These are phyloP conservation scores for Phoenix dactylifera DNA, from an alignment of 176 grass and related monocot genomes.

Conservation along the genomic window DNA sequence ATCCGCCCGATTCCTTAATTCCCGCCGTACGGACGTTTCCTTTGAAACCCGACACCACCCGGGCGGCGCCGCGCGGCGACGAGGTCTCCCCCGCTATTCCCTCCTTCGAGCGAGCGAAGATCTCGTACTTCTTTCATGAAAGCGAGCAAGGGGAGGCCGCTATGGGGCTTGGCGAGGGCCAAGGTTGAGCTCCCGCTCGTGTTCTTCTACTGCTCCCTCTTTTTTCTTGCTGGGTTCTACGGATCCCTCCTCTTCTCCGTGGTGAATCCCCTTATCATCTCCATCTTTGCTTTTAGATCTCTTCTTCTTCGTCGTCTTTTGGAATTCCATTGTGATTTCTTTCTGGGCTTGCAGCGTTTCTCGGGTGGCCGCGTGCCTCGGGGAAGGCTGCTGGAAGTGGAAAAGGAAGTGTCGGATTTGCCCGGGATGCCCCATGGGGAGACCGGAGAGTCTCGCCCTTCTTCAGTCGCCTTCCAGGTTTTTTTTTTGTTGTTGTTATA, in stretches of 20 bases:
- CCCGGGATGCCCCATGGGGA: background rate
- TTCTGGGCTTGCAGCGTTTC: background rate
- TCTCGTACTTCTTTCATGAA: background rate
- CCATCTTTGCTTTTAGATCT: background rate
- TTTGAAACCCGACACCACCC: no score
- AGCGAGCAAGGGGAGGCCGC: background rate
- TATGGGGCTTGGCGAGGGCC: background rate
- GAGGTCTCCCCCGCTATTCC: no score
- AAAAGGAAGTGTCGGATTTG: background rate
- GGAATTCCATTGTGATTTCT: no score
- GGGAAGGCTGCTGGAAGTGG: background rate
- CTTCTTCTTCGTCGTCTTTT: background rate
- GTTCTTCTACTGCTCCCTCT: conserved; percentile 3
- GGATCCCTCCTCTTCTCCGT: background rate
- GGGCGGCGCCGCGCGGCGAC: no score
- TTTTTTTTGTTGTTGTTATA: background rate
- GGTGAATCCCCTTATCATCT: background rate
- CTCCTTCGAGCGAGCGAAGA: no score
- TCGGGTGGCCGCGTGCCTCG: background rate
- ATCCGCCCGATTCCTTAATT: no score
- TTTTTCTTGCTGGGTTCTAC: conserved; percentile 12
- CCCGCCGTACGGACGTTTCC: no score
- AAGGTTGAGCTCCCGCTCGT: conserved; percentile 4
- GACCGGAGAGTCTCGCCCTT: conserved; percentile 2
- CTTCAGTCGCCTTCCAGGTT: conserved; percentile 16